These are phyloP conservation scores for Elaeis oleifera DNA, from an alignment of 202 grass and related monocot species.

Conservation along the genomic window DNA sequence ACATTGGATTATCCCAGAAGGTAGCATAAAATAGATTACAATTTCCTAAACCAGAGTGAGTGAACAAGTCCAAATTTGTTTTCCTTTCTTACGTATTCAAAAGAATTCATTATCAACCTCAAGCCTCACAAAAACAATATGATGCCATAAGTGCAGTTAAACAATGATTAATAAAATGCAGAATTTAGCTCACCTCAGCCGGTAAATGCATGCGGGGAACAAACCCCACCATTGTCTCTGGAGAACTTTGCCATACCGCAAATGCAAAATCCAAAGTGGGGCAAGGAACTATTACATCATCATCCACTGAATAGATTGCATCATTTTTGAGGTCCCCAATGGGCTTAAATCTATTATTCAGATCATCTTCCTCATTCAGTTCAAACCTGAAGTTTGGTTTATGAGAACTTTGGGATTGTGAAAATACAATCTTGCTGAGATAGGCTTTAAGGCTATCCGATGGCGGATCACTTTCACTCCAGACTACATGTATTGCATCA, in stretches of 20 bases:
- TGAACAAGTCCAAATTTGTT: no score
- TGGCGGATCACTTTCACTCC: conserved; percentile 16
- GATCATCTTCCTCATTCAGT: conserved; percentile 13
- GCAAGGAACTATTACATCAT: conserved; percentile 15
- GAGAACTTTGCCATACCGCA: conserved; percentile 9
- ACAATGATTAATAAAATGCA: not conserved
- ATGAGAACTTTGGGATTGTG: not conserved
- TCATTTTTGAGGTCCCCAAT: conserved; percentile 14
- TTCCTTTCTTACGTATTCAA: no score
- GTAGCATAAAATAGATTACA: no score
- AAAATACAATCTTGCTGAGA: conserved; percentile 1
- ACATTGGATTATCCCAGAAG: no score
- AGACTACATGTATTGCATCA: conserved; percentile 22
- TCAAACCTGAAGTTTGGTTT: conserved; percentile 4
- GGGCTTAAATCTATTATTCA: conserved; percentile 21
- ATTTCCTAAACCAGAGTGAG: no score
- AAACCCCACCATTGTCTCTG: conserved; percentile 19
- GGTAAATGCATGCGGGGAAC: conserved; percentile 10
- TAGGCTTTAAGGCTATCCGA: conserved; percentile 9
- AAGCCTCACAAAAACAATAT: not conserved
- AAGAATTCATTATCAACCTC: no score
- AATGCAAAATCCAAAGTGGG: conserved; percentile 12
- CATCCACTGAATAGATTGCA: conserved; percentile 15
- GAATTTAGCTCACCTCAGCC: conserved; percentile 1
- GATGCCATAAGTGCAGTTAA: not conserved